A percentile compares a stretch with the other conserved stretches of the same genome.
These are phyloP conservation scores for Bipolaris gigantea DNA, from an alignment of 2,329 filamentous ascomycete genomes.

Conservation along the genomic window DNA sequence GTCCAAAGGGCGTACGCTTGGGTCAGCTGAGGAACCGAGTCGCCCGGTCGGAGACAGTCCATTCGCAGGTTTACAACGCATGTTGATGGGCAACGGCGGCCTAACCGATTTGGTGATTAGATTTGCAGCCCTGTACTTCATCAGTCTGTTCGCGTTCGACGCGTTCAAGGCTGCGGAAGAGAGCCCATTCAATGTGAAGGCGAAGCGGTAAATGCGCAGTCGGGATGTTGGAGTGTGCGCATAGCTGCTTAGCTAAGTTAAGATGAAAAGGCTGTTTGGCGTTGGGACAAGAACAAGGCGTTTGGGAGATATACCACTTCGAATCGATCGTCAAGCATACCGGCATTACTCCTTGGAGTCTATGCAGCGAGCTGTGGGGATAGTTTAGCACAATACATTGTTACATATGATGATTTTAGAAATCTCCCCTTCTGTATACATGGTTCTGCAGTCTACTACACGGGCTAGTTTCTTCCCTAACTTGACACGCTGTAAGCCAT, in stretches of 20 bases:
- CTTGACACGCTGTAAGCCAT: too few relatives aligned
- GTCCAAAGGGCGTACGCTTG: constrained; percentile 50
- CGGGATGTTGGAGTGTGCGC: neutral
- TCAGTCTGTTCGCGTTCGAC: constrained; percentile 52
- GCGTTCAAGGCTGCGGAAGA: constrained; percentile 48
- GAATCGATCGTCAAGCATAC: neutral
- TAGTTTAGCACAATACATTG: too few relatives aligned
- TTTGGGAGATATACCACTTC: constrained; percentile 8
- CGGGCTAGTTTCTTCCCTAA: too few relatives aligned
- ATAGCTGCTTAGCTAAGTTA: neutral
- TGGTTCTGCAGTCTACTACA: too few relatives aligned
- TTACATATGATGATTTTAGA: too few relatives aligned
- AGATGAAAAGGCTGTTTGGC: neutral
- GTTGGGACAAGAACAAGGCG: constrained; percentile 6
- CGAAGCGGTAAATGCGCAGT: constrained; percentile 15
- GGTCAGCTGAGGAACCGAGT: constrained; percentile 34
- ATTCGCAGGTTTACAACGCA: constrained; percentile 29
- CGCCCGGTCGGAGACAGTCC: constrained; percentile 27
- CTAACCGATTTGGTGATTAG: constrained; percentile 47
- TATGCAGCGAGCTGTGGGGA: too few relatives aligned
- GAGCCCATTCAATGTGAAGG: constrained; percentile 49
- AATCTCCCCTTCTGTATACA: too few relatives aligned
- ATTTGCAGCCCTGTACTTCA: constrained; percentile 52
- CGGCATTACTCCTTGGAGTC: neutral
- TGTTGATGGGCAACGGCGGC: constrained; percentile 39